These are phyloP conservation scores for Nicotiana obtusifolia DNA, from an alignment of 257 asterid genomes.

Conservation along the genomic window DNA sequence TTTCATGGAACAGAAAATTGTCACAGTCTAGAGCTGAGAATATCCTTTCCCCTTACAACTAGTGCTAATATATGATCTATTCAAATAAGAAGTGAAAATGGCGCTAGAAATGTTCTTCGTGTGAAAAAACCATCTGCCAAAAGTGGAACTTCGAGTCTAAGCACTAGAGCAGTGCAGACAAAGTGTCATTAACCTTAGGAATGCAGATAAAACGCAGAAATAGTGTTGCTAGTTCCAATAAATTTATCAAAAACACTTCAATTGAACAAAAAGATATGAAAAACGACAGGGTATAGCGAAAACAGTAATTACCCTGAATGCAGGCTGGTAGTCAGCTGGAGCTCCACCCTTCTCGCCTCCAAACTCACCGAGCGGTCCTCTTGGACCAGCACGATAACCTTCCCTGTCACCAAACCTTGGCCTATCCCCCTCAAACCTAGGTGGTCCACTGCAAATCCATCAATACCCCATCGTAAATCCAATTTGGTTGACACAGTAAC, in stretches of 20 bases:
- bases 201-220: not conserved
- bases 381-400: constrained; percentile 85
- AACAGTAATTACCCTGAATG: constrained; percentile 60
- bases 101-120: not conserved
- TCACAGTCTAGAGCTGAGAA: not conserved
- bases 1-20: not conserved
- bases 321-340: constrained; percentile 92
- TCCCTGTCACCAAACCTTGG: constrained; percentile 91
- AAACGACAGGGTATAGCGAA: not conserved
- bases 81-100: not conserved
- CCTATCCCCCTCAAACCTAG: constrained; percentile 78
- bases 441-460: constrained; percentile 62
- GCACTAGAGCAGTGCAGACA: not conserved
- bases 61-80: not conserved
- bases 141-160: not conserved
- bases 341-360: constrained; percentile 92
- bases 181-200: not conserved
- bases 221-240: not conserved
- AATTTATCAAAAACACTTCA: not conserved
- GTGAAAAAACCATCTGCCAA: not conserved
- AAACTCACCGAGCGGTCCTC: constrained; percentile 81
- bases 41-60: not conserved
- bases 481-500: not conserved
- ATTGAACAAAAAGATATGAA: not conserved
- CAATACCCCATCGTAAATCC: not conserved